These are phyloP conservation scores for Parsonsia alboflavescens DNA, from an alignment of 257 asterid genomes.

Conservation along the genomic window DNA sequence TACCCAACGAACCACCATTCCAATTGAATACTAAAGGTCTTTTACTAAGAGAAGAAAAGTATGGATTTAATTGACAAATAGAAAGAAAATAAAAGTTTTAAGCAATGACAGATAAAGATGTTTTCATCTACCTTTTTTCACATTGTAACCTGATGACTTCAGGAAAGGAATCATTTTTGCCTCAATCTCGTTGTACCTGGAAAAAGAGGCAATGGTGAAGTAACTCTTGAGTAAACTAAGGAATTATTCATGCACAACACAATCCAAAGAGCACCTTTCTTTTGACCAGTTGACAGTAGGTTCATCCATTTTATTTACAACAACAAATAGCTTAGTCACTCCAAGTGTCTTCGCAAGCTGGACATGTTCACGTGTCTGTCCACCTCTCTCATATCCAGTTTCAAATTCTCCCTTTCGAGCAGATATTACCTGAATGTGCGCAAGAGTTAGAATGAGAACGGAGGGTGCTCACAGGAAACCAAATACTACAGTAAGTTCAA, in stretches of 20 bases:
- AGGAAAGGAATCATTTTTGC: slow-evolving; percentile 67
- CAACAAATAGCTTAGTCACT: slow-evolving; percentile 84
- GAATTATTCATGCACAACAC: background rate
- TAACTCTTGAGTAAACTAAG: background rate
- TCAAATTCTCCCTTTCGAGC: slow-evolving; percentile 96
- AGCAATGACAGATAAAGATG: background rate
- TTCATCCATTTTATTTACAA: slow-evolving; percentile 98
- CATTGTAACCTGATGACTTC: slow-evolving; percentile 79
- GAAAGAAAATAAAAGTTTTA: background rate
- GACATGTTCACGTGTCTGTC: slow-evolving; percentile 97
- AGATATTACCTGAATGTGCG: slow-evolving; percentile 63
- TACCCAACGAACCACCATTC: background rate
- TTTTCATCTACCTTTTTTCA: slow-evolving; percentile 70
- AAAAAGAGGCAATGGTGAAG: slow-evolving; percentile 5
- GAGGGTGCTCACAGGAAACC: background rate
- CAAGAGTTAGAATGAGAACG: background rate
- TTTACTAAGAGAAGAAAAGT: background rate
- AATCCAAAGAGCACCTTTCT: slow-evolving; percentile 61
- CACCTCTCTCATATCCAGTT: slow-evolving; percentile 99
- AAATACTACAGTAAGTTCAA: slow-evolving; percentile 5
- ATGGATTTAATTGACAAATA: background rate
- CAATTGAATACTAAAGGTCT: background rate
- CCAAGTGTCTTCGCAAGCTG: slow-evolving; percentile 97
- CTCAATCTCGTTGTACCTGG: slow-evolving; percentile 96
- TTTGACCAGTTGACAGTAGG: slow-evolving; percentile 93